Evolutionary conservation across 163 green algal species (phyloP).

Genomic region (Botryococcus braunii): DNA sequence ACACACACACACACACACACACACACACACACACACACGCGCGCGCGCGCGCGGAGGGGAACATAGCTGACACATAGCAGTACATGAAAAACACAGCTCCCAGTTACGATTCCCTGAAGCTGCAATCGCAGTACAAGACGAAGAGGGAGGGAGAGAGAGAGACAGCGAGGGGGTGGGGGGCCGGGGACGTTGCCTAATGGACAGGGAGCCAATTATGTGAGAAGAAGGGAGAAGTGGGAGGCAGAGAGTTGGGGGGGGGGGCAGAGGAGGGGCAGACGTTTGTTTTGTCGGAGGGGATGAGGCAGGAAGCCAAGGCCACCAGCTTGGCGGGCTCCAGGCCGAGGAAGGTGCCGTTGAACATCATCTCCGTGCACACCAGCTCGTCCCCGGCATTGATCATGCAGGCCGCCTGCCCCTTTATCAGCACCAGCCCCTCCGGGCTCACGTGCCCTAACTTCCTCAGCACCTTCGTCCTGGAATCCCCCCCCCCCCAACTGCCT

Average conservation of each 20-base stretch:
- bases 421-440: constrained; percentile 36
- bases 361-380: constrained; percentile 88
- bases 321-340: constrained; percentile 75
- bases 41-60: too few species aligned
- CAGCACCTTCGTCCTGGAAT: constrained; percentile 61
- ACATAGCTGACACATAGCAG: too few species aligned
- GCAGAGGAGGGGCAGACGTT: constrained; percentile 1
- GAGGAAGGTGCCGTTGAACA: constrained; percentile 83
- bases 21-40: too few species aligned
- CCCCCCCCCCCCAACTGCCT: too few species aligned
- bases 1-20: too few species aligned
- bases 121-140: neutral
- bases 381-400: constrained; percentile 60
- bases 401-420: constrained; percentile 27
- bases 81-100: too few species aligned
- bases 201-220: neutral
- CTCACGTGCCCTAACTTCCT: constrained; percentile 73
- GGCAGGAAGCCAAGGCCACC: constrained; percentile 75
- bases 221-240: too few species aligned
- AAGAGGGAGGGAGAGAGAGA: neutral
- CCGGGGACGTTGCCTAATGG: neutral
- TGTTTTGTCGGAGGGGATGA: constrained; percentile 80
- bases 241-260: too few species aligned
- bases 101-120: neutral
- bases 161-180: neutral